Percentiles rank a stretch among this genome's conserved stretches.
These are phyloP conservation scores for Isabelozyma rhagii DNA, from an alignment of 805 yeast species.

Conservation along the genomic window DNA sequence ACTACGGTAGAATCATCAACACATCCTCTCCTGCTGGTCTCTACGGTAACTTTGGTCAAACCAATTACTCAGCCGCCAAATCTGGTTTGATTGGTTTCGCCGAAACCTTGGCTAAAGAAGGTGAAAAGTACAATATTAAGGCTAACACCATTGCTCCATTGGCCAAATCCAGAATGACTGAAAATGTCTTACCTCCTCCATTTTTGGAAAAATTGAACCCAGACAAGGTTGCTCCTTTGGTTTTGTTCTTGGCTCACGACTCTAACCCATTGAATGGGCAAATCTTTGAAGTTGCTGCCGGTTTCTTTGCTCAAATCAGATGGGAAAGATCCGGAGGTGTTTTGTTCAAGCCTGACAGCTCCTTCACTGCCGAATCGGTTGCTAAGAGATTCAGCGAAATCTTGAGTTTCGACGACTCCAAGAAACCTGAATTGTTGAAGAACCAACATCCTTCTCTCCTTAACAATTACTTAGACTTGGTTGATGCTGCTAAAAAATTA, in stretches of 20 bases:
- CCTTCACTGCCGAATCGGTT: slow-evolving; percentile 83
- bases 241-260: slow-evolving; percentile 74
- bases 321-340: slow-evolving; percentile 94
- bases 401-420: slow-evolving; percentile 55
- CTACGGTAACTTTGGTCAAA: slow-evolving; percentile 95
- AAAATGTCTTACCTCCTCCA: slow-evolving; percentile 80
- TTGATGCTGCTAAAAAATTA: slow-evolving; percentile 48
- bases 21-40: slow-evolving; percentile 98
- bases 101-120: slow-evolving; percentile 94
- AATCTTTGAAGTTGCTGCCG: slow-evolving; percentile 91
- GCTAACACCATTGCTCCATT: slow-evolving; percentile 91
- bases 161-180: slow-evolving; percentile 96
- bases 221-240: slow-evolving; percentile 89
- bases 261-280: slow-evolving; percentile 61
- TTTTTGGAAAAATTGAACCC: slow-evolving; percentile 78
- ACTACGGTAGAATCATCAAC: slow-evolving; percentile 84
- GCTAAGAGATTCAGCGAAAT: slow-evolving; percentile 64
- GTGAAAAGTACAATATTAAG: slow-evolving; percentile 74
- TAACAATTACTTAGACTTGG: slow-evolving; percentile 65
- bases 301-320: slow-evolving; percentile 84
- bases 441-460: slow-evolving; percentile 68
- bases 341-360: slow-evolving; percentile 70
- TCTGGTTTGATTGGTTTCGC: slow-evolving; percentile 86
- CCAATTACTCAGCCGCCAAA: slow-evolving; percentile 93
- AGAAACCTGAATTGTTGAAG: slow-evolving; percentile 47